Base-by-base conservation (phyloP, 441 rosid genomes). In the Brassica hybrid region DNA sequence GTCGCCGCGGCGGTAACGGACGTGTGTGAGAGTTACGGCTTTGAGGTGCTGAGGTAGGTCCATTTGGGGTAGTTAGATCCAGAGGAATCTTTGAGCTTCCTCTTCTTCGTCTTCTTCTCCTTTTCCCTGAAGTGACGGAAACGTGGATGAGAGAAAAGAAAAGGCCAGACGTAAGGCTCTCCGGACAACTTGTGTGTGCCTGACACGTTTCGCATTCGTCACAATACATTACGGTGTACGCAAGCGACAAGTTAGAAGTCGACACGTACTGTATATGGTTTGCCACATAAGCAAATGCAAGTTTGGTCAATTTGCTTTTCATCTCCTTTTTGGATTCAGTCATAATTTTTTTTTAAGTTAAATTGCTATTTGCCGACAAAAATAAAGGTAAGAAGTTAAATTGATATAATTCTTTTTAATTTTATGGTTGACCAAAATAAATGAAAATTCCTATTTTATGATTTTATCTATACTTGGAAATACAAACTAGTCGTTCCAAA, bases 11-110 rank as follows among this genome's bases (percentile, higher is more conserved):
- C 69, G 86, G 85, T 93, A 96, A 2, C 99, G 86, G 52, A 96
- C 97, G 81, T 94, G 97, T 3, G 97, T 92, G 14, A 89, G 77
- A 0, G 94, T 91, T 32, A 96, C 91, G 43, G 99, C 99, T 70
- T 90, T 92, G 2, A 89, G 83, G 6, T 82, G 81, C 1, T 82
- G 82, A 52, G 76, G 69, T 43, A 72, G 43, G 10, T 76, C 83
- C 83, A 81, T 78, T 25, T 9, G n/a, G 27, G 11, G 17, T 3
- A n/a, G 65, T 19, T 50, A 75, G 80, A 76, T 80, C 83, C 54
- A 71, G 41, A 72, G 21, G 34, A 14, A 61, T 74, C 25, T 45
- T 65, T 38, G 50, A 5, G 64, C 13, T 23, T 65, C 13, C 16
- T 65, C 17, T 16, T 48, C 17, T 54, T 3, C 6, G 52, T 45